Evolutionary conservation across 2,329 filamentous ascomycete species (phyloP).

Genomic region (Neofusicoccum cordaticola): DNA sequence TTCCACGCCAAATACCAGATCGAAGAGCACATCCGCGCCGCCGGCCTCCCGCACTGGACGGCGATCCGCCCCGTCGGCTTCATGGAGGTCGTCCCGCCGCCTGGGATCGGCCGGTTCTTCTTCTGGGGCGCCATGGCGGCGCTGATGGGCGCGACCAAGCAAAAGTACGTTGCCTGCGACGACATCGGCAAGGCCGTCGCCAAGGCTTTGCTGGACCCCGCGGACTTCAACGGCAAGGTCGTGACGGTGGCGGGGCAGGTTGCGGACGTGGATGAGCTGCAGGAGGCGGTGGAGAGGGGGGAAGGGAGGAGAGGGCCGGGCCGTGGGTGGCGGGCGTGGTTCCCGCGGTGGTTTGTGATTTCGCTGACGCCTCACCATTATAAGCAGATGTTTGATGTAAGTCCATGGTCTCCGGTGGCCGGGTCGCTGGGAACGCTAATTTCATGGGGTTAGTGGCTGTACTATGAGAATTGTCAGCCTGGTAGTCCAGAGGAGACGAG

Average conservation of each 20-base stretch:
- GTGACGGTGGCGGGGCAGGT: background rate
- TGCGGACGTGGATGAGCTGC: background rate
- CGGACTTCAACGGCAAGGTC: background rate
- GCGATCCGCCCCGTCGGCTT: too few species aligned
- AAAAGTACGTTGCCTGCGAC: too few species aligned
- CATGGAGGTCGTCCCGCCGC: too few species aligned
- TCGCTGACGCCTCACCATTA: background rate
- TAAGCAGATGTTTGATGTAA: background rate
- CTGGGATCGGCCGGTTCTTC: too few species aligned
- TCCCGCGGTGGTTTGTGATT: background rate
- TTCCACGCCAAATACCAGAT: too few species aligned
- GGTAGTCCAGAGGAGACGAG: background rate
- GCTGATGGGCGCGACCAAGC: too few species aligned
- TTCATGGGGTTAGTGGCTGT: background rate
- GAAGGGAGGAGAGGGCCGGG: background rate
- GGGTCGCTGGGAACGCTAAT: background rate
- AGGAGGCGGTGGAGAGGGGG: background rate
- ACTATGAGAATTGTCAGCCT: background rate
- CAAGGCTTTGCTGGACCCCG: background rate
- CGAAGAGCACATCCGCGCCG: too few species aligned
- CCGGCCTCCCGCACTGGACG: too few species aligned
- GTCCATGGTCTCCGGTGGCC: background rate
- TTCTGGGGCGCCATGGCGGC: too few species aligned
- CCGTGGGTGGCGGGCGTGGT: background rate
- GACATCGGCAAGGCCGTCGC: background rate